A percentile compares a stretch with the other conserved stretches of the same genome.
These are phyloP conservation scores for Erodium moschatum DNA, from an alignment of 441 rosid species.

Conservation along the genomic window DNA sequence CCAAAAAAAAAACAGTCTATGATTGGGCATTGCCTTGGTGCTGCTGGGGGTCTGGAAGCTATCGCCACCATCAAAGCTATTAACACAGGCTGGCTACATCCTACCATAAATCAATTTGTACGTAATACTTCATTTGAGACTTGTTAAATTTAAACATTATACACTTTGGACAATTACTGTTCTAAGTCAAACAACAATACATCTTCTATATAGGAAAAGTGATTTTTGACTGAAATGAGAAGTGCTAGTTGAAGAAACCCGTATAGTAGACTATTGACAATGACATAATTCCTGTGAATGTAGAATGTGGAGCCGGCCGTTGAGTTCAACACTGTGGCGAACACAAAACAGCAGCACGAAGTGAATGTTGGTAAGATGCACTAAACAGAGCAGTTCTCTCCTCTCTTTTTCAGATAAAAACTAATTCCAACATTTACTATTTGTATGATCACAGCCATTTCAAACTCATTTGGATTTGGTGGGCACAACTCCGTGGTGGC, in stretches of 20 bases:
- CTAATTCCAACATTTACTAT: not conserved
- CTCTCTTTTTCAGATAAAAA: not conserved
- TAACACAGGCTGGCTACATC: conserved; percentile 62
- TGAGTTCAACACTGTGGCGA: conserved; percentile 53
- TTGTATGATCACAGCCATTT: conserved; percentile 39
- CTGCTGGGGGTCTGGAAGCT: conserved; percentile 61
- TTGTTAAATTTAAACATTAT: not conserved
- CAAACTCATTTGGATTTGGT: conserved; percentile 64
- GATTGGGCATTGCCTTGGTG: conserved; percentile 62
- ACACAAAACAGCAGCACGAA: conserved; percentile 47
- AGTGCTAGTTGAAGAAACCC: not conserved
- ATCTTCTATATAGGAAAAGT: not conserved
- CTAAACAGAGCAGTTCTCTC: not conserved
- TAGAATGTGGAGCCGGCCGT: conserved; percentile 51
- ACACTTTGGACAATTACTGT: not conserved
- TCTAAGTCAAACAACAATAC: not conserved
- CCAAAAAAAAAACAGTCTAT: conserved; percentile 32
- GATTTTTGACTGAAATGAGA: not conserved
- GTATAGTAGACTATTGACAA: too few relatives aligned
- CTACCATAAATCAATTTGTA: conserved; percentile 69
- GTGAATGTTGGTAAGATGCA: conserved; percentile 50
- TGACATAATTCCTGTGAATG: conserved; percentile 8
- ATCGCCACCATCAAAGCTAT: conserved; percentile 59
- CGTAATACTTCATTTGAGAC: not conserved
- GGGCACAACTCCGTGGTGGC: conserved; percentile 68